Evolutionary conservation across 805 yeast species (phyloP), one percentile per base, ranked within the genome.

Genomic region (Yamadazyma phyllophila): DNA sequence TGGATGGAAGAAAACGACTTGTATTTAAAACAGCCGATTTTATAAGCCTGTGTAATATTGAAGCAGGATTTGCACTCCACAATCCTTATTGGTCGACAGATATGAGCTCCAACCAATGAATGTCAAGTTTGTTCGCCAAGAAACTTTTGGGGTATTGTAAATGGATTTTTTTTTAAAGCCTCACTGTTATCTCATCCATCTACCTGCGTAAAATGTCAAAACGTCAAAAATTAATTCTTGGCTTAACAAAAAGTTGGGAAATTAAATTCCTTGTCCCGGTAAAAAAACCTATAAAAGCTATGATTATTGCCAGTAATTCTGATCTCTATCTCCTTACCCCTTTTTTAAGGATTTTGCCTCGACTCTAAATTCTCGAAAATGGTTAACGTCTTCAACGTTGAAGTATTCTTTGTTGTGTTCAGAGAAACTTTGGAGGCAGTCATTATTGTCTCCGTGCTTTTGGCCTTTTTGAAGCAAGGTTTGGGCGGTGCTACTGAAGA

Each of bases 381-480:
- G 49, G 49, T 38, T 35, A 60, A 75, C 68, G 85, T 84, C 31
- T 85, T 85, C 64, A 80, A 83, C 60, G 83, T 80, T 36, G 82
- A 80, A 56, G 83, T 90, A 50, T 90, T 89, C 76, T 88, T 90
- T 69, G 85, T 91, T 54, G 94, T 90, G 48, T 85, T 92, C 66
- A 85, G 99, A 76, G 99, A 92, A 73, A 74, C 95, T 42, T 73
- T 92, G 52, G 99, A 92, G 70, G 99, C 98, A 14, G 83, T 90
- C 44, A 79, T 92, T 54, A 85, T 92, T 53, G 85, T 94, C 51
- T 89, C 98, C 6, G 97, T 92, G 39, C 73, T 92, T 52, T 75
- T 92, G 46, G 95, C 98, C 29, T 92, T 92, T 72, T 76, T 91
- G 56, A 88, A 89, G 67, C 97, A 89, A 69, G 86, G 96, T 51